Percentiles rank a stretch among this genome's conserved stretches.
Evolutionary conservation across 768 basidiomycete genomes (phyloP).

Genomic region (Asterophora parasitica): DNA sequence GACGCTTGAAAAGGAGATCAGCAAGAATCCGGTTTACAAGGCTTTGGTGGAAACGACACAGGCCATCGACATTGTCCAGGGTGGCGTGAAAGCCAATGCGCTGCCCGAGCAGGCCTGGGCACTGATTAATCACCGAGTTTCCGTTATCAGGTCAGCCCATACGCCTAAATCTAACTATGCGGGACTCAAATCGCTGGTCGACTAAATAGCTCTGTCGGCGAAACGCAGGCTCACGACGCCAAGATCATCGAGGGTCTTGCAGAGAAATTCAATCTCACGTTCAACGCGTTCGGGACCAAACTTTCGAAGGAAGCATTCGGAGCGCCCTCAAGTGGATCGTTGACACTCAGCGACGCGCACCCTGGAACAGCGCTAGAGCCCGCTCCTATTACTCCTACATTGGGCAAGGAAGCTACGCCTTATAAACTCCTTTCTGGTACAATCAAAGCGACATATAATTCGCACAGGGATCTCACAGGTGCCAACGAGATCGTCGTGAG

Average conservation of each 20-base stretch:
- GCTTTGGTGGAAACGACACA: conserved; percentile 67
- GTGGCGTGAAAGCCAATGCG: conserved; percentile 72
- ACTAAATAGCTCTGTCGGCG: conserved; percentile 16
- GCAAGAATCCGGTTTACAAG: conserved; percentile 33
- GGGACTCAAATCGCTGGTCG: too few species aligned
- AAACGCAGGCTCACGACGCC: conserved; percentile 39
- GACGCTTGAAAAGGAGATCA: conserved; percentile 44
- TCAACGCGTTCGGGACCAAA: conserved; percentile 47
- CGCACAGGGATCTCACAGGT: conserved; percentile 34
- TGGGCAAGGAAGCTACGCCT: conserved; percentile 33
- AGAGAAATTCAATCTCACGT: conserved; percentile 49
- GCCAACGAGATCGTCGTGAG: conserved; percentile 37
- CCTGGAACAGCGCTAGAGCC: conserved; percentile 55
- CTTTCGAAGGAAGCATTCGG: conserved; percentile 23
- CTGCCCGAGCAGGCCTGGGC: conserved; percentile 72
- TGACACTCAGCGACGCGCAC: conserved; percentile 45
- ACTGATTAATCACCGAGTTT: conserved; percentile 69
- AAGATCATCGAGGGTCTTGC: conserved; percentile 44
- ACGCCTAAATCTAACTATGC: too few species aligned
- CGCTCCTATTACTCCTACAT: conserved; percentile 56
- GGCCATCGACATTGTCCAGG: conserved; percentile 65
- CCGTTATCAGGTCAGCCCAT: conserved; percentile 43
- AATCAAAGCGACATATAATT: conserved; percentile 56
- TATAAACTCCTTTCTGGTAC: conserved; percentile 57
- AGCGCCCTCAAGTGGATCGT: conserved; percentile 34